Percentiles rank a stretch among this genome's conserved stretches.
Evolutionary conservation across 305 asterid species (phyloP).

Genomic region (Fraxinus ornus): DNA sequence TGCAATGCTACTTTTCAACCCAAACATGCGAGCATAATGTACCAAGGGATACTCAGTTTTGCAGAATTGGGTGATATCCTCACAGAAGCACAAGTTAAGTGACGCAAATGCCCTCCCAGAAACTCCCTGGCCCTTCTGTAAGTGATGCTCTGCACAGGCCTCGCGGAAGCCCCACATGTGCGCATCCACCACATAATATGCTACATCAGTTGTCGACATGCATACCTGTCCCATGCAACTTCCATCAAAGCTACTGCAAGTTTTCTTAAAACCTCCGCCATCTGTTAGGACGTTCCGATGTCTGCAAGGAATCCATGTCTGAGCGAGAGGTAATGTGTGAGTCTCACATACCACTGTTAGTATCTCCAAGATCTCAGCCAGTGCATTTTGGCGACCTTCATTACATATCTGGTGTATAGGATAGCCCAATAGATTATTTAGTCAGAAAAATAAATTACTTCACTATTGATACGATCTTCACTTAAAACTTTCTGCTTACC

Average conservation of each 20-base stretch:
- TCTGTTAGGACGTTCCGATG: slow-evolving; percentile 74
- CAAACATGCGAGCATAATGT: slow-evolving; percentile 85
- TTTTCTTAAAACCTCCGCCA: slow-evolving; percentile 82
- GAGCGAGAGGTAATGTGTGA: slow-evolving; percentile 87
- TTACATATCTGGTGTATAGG: slow-evolving; percentile 67
- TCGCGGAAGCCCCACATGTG: slow-evolving; percentile 87
- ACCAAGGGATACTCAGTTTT: slow-evolving; percentile 90
- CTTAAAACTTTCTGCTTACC: slow-evolving; percentile 34
- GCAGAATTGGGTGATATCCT: slow-evolving; percentile 66
- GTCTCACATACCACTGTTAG: slow-evolving; percentile 79
- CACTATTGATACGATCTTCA: slow-evolving; percentile 15
- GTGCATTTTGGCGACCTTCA: slow-evolving; percentile 85
- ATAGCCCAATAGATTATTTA: slow-evolving; percentile 24
- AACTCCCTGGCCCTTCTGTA: slow-evolving; percentile 90
- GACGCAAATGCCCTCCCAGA: slow-evolving; percentile 80
- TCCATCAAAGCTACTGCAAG: slow-evolving; percentile 88
- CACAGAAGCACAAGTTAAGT: slow-evolving; percentile 57
- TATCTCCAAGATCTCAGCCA: slow-evolving; percentile 79
- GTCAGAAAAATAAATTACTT: slow-evolving; percentile 21
- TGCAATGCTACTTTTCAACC: slow-evolving; percentile 68
- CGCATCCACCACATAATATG: slow-evolving; percentile 79
- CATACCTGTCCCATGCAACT: slow-evolving; percentile 86
- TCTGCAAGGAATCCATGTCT: slow-evolving; percentile 92
- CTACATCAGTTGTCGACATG: slow-evolving; percentile 87
- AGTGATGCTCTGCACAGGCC: slow-evolving; percentile 89